Percentiles rank a stretch among this genome's conserved stretches.
phyloP scores from a whole-genome alignment of 495 filamentous ascomycete species.

The Parachaetomium inaequale region DNA sequence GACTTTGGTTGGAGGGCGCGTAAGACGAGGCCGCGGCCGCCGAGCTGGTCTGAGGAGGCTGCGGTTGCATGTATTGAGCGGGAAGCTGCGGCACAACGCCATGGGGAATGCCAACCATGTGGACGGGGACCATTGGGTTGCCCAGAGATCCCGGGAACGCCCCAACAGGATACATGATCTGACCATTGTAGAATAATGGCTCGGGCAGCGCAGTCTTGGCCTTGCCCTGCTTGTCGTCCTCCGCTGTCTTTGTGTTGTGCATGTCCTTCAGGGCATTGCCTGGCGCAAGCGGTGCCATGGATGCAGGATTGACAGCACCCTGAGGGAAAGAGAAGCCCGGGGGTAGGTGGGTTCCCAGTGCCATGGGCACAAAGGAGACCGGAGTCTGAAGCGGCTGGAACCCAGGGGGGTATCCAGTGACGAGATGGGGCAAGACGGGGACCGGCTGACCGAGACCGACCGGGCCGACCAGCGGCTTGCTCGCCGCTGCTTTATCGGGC shows the following conservation, averaged over 20 bases:
- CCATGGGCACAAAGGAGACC: slow-evolving; percentile 32
- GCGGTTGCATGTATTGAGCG: slow-evolving; percentile 23
- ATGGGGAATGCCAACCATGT: slow-evolving; percentile 25
- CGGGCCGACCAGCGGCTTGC: slow-evolving; percentile 18
- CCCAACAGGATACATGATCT: slow-evolving; percentile 44
- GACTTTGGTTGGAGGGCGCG: slow-evolving; percentile 6
- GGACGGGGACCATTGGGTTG: slow-evolving; percentile 24
- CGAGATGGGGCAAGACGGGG: slow-evolving; percentile 24
- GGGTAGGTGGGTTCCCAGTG: slow-evolving; percentile 28
- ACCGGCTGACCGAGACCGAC: slow-evolving; percentile 19
- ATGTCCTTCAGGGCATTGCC: slow-evolving; percentile 24
- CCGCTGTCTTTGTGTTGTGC: slow-evolving; percentile 27
- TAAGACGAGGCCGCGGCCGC: slow-evolving; percentile 20
- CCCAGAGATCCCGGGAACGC: slow-evolving; percentile 22
- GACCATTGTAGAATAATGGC: slow-evolving; percentile 48
- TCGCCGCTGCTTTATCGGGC: slow-evolving; percentile 20
- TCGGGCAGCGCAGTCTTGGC: slow-evolving; percentile 46
- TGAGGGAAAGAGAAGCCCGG: slow-evolving; percentile 25
- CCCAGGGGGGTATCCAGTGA: slow-evolving; percentile 29
- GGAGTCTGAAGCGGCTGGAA: slow-evolving; percentile 31
- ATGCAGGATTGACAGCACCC: slow-evolving; percentile 12
- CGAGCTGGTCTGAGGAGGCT: slow-evolving; percentile 21
- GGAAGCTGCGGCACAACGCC: slow-evolving; percentile 13
- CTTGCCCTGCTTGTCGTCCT: slow-evolving; percentile 34
- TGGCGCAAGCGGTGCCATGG: slow-evolving; percentile 4